Evolutionary conservation across 192 early-diverging fungal species (phyloP).

Genomic region (Fimicolochytrium jonesii): DNA sequence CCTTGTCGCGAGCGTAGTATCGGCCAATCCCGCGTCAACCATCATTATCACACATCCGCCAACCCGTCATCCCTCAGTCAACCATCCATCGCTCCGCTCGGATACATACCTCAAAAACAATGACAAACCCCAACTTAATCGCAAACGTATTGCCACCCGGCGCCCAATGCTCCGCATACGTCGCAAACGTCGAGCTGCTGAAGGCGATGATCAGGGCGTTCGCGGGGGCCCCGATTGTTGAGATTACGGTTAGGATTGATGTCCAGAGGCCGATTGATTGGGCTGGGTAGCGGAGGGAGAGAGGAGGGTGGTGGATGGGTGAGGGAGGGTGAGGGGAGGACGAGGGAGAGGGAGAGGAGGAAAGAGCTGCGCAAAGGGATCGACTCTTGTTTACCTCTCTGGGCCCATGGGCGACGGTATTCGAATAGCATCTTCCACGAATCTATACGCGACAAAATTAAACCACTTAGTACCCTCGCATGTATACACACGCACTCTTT

Average conservation of each 20-base stretch:
- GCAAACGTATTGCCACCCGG: conserved; percentile 10
- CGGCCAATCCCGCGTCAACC: too few relatives aligned
- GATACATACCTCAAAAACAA: conserved; percentile 36
- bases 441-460: conserved; percentile 10
- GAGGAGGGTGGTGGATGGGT: neutral
- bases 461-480: too few relatives aligned
- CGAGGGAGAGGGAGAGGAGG: neutral
- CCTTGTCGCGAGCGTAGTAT: too few relatives aligned
- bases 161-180: neutral
- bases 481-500: too few relatives aligned
- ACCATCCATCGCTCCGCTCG: too few relatives aligned
- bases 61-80: too few relatives aligned
- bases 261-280: conserved; percentile 25
- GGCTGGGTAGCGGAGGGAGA: neutral
- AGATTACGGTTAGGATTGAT: neutral
- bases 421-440: conserved; percentile 25
- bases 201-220: conserved; percentile 42
- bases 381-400: conserved; percentile 21
- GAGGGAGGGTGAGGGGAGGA: neutral
- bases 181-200: neutral
- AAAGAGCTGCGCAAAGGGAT: neutral
- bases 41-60: too few relatives aligned
- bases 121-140: conserved; percentile 29
- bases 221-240: conserved; percentile 14
- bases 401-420: conserved; percentile 30